Evolutionary conservation across 2,329 filamentous ascomycete species (phyloP).

Genomic region (Falciphora oryzae): DNA sequence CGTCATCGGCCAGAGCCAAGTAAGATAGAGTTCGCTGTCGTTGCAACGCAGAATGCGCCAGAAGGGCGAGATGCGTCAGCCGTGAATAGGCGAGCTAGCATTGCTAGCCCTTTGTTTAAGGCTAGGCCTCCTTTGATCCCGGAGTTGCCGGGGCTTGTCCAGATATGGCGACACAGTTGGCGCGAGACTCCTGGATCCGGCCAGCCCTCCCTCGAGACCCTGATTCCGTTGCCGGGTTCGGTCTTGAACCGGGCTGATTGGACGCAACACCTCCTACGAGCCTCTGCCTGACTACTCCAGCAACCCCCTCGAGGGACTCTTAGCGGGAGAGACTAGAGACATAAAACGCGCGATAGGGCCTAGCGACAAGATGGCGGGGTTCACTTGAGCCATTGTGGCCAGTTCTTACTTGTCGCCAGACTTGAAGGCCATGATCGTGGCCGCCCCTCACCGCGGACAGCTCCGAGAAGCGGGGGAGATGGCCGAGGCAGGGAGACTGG

Average conservation of each 20-base stretch:
- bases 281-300: not conserved
- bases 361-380: not conserved
- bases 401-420: not conserved
- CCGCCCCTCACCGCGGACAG: no score
- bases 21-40: not conserved
- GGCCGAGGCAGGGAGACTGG: not conserved
- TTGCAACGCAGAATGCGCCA: not conserved
- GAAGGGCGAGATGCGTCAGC: not conserved
- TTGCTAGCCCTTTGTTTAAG: not conserved
- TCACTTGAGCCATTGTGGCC: not conserved
- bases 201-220: not conserved
- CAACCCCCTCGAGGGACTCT: not conserved
- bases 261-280: not conserved
- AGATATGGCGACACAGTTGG: not conserved
- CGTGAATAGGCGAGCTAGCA: not conserved
- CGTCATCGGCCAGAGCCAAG: not conserved
- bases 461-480: not conserved
- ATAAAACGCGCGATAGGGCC: not conserved
- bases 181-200: not conserved
- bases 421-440: not conserved
- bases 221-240: not conserved
- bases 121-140: not conserved
- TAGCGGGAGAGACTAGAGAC: not conserved
- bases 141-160: not conserved
- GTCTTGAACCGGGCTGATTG: not conserved